Evolutionary conservation across 2,329 filamentous ascomycete species (phyloP).

Genomic region (Aspergillus hiratsukae): DNA sequence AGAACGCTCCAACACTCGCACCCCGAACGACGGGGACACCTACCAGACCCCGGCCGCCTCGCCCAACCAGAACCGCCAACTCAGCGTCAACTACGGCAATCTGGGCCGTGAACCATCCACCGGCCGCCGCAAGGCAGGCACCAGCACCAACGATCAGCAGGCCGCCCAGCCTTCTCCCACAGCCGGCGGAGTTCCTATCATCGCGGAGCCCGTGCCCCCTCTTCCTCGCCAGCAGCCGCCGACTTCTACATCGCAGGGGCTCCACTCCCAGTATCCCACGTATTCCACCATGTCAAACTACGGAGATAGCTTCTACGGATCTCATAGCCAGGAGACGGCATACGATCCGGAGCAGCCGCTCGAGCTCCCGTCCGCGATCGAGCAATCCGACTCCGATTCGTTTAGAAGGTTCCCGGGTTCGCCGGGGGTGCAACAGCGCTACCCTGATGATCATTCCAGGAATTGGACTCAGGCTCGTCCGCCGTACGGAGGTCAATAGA

Average conservation of each 20-base stretch:
- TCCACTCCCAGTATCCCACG: constrained; percentile 2
- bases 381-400: not conserved
- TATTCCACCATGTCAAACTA: constrained; percentile 12
- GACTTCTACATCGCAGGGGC: not conserved
- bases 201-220: constrained; percentile 22
- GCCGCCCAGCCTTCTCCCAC: constrained; percentile 2
- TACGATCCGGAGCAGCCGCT: constrained; percentile 12
- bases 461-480: not conserved
- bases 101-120: constrained; percentile 37
- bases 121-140: constrained; percentile 33
- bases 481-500: not conserved
- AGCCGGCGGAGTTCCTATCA: constrained; percentile 20
- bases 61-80: constrained; percentile 20
- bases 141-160: constrained; percentile 11
- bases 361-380: constrained; percentile 10
- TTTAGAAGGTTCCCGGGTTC: not conserved
- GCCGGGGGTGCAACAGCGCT: not conserved
- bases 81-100: constrained; percentile 20
- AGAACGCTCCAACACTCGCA: constrained; percentile 31
- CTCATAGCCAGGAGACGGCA: constrained; percentile 1
- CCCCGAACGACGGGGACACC: constrained; percentile 24
- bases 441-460: not conserved
- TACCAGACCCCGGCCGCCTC: constrained; percentile 24
- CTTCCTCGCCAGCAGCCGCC: constrained; percentile 3
- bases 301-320: not conserved